Percentiles rank a stretch among this genome's conserved stretches.
Conservation (phyloP, 495 filamentous ascomycete genomes). For the Trypethelium eluteriae region DNA sequence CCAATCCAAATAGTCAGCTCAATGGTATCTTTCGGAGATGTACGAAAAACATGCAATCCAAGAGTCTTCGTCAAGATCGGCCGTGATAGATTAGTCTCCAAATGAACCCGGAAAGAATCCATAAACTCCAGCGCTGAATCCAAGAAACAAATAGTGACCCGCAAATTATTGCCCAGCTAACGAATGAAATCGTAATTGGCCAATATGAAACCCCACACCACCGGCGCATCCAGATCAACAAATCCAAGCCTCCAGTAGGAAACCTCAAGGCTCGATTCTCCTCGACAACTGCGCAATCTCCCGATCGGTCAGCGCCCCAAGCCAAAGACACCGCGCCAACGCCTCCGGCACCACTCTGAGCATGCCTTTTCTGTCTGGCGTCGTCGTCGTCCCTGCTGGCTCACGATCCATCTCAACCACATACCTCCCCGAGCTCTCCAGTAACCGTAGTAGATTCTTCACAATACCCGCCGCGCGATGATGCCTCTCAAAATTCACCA, state of each 20-base stretch:
- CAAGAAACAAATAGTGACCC: background rate
- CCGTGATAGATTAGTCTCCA: background rate
- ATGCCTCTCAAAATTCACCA: conserved; percentile 94
- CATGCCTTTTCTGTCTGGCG: background rate
- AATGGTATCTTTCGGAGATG: background rate
- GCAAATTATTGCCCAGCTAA: background rate
- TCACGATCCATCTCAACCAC: conserved; percentile 60
- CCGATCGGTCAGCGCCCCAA: conserved; percentile 78
- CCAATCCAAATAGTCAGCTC: background rate
- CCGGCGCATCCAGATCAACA: too few species aligned
- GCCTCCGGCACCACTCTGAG: conserved; percentile 51
- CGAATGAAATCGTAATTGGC: background rate
- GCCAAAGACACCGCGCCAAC: conserved; percentile 89
- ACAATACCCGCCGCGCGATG: conserved; percentile 85
- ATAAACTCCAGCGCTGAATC: conserved; percentile 1
- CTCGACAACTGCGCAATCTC: conserved; percentile 61
- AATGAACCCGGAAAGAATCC: background rate
- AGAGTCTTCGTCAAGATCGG: background rate
- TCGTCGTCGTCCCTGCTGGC: background rate
- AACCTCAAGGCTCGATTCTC: conserved; percentile 36
- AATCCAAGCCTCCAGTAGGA: background rate
- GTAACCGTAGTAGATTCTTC: conserved; percentile 79
- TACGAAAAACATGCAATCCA: background rate
- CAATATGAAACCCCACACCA: background rate
- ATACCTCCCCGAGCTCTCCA: conserved; percentile 90